A percentile compares a stretch with the other conserved stretches of the same genome.
Evolutionary conservation across 1,139 yeast species (phyloP).

Genomic region (Entelexis sorbosivorans): DNA sequence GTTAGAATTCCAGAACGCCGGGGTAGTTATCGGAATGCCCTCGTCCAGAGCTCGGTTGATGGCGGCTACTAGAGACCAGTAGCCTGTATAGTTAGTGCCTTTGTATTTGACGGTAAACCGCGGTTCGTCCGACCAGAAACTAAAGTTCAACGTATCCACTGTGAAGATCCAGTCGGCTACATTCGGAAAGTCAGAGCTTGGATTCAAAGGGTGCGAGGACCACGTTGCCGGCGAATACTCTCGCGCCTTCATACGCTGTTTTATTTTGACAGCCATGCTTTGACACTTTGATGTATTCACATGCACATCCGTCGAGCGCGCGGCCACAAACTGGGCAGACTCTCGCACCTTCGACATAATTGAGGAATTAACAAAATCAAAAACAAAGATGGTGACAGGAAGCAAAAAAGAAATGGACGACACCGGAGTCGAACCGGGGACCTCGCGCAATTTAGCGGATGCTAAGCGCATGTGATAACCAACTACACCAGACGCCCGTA

Average conservation of each 20-base stretch:
- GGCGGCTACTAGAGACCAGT: slow-evolving; percentile 38
- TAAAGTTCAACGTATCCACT: slow-evolving; percentile 35
- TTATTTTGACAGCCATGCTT: slow-evolving; percentile 27
- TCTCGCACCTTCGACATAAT: slow-evolving; percentile 12
- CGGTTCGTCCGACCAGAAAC: slow-evolving; percentile 35
- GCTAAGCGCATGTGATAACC: slow-evolving; percentile 25
- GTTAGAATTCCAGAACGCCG: slow-evolving; percentile 29
- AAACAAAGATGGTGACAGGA: not conserved
- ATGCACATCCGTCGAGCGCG: slow-evolving; percentile 26
- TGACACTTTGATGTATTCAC: slow-evolving; percentile 27
- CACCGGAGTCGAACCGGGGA: slow-evolving; percentile 25
- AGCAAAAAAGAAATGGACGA: slow-evolving; percentile 21
- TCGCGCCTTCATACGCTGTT: slow-evolving; percentile 25
- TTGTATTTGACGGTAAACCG: slow-evolving; percentile 32
- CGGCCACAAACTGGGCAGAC: slow-evolving; percentile 25
- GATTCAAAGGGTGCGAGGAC: slow-evolving; percentile 33
- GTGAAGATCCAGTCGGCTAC: slow-evolving; percentile 36
- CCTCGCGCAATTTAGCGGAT: slow-evolving; percentile 21
- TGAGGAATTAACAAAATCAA: not conserved
- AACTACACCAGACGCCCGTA: slow-evolving; percentile 24
- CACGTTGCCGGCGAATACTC: slow-evolving; percentile 31
- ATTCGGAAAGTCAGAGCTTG: slow-evolving; percentile 22
- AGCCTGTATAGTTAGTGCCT: slow-evolving; percentile 34
- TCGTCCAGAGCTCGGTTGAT: slow-evolving; percentile 34
- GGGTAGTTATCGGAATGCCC: slow-evolving; percentile 33